Conservation (phyloP, 2,329 filamentous ascomycete genomes). For the Aureobasidium sp. region DNA sequence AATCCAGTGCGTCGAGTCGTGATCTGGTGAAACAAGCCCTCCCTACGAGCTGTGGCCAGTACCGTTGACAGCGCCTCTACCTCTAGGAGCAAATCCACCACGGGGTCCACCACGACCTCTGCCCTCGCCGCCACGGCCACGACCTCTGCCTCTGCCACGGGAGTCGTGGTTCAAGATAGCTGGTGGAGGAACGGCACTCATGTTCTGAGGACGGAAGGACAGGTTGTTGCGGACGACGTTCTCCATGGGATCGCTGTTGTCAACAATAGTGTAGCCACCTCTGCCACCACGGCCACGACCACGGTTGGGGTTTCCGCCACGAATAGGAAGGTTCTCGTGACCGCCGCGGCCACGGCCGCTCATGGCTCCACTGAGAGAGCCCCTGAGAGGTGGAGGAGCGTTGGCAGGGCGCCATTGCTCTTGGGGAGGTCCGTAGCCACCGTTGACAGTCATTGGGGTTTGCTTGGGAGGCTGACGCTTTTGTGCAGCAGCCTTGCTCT, state of each 20-base stretch:
- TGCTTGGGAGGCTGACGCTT: conserved; percentile 20
- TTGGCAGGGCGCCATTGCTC: conserved; percentile 53
- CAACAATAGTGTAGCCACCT: conserved; percentile 39
- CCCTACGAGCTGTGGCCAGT: not conserved
- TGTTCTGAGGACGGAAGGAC: conserved; percentile 49
- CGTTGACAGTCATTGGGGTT: conserved; percentile 18
- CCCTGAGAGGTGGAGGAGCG: conserved; percentile 50
- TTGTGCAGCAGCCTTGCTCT: conserved; percentile 31
- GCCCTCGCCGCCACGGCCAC: conserved; percentile 21
- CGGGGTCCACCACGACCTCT: conserved; percentile 18
- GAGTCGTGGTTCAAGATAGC: conserved; percentile 43
- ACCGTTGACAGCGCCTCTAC: conserved; percentile 12
- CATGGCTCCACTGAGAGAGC: conserved; percentile 53
- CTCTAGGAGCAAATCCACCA: conserved; percentile 13
- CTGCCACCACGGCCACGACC: conserved; percentile 25
- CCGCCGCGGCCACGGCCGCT: conserved; percentile 37
- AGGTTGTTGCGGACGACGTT: conserved; percentile 51
- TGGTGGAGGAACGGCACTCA: conserved; percentile 52
- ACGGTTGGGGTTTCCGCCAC: conserved; percentile 27
- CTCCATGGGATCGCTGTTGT: conserved; percentile 45
- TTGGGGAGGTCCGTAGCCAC: conserved; percentile 49
- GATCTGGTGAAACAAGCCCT: not conserved
- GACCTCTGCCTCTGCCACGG: conserved; percentile 25
- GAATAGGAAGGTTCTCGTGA: conserved; percentile 34
- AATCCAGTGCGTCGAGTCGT: not conserved